Conservation (phyloP, 2,329 filamentous ascomycete genomes). For the Fusarium bactridioides region DNA sequence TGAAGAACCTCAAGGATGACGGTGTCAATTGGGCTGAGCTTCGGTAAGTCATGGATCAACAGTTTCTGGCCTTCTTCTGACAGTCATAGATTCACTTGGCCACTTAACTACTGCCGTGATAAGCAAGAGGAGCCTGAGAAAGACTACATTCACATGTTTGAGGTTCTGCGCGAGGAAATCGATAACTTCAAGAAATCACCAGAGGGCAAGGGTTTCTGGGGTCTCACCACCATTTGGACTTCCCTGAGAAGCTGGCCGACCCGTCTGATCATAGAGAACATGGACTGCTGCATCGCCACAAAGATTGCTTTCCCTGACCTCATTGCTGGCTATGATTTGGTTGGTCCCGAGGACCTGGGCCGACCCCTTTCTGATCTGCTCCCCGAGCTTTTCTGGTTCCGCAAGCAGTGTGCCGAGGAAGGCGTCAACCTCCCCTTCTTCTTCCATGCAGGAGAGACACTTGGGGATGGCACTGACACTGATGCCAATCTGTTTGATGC, state of each 20-base stretch:
- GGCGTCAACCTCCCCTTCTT: slow-evolving; percentile 89
- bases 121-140: slow-evolving; percentile 71
- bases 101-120: slow-evolving; percentile 71
- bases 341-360: slow-evolving; percentile 85
- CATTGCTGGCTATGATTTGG: slow-evolving; percentile 87
- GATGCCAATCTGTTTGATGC: slow-evolving; percentile 90
- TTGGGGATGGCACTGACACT: slow-evolving; percentile 75
- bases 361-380: slow-evolving; percentile 78
- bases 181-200: slow-evolving; percentile 75
- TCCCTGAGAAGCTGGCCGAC: slow-evolving; percentile 71
- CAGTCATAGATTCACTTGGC: slow-evolving; percentile 70
- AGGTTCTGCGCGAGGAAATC: slow-evolving; percentile 79
- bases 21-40: slow-evolving; percentile 88
- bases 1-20: slow-evolving; percentile 77
- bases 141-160: slow-evolving; percentile 74
- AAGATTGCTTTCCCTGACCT: slow-evolving; percentile 82
- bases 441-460: slow-evolving; percentile 91
- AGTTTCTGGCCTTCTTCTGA: slow-evolving; percentile 3
- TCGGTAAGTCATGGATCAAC: slow-evolving; percentile 49
- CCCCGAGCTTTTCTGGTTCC: slow-evolving; percentile 93
- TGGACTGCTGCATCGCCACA: slow-evolving; percentile 86
- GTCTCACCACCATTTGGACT: slow-evolving; percentile 85
- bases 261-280: slow-evolving; percentile 75
- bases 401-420: slow-evolving; percentile 80
- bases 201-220: slow-evolving; percentile 82